Conservation (phyloP, 2,329 filamentous ascomycete genomes). For the Cordyceps farinosa region DNA sequence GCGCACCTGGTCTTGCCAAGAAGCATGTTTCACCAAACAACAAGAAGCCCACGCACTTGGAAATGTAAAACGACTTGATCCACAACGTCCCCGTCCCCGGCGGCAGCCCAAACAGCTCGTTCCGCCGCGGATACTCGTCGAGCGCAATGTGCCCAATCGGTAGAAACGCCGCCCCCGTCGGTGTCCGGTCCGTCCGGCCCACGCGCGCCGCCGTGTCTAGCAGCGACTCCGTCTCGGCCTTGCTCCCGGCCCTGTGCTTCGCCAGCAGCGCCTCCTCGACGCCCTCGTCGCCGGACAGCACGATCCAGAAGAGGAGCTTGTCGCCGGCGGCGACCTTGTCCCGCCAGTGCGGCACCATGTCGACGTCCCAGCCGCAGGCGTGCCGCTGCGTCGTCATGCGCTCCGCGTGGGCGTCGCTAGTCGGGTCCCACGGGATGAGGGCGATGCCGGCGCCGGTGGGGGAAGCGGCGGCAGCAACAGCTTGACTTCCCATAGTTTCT, state of each 20-base stretch:
- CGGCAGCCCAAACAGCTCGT: constrained; percentile 31
- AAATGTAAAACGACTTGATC: constrained; percentile 41
- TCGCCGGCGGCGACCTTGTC: constrained; percentile 32
- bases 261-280: constrained; percentile 26
- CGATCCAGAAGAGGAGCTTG: constrained; percentile 40
- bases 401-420: constrained; percentile 36
- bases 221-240: constrained; percentile 24
- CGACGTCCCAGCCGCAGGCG: constrained; percentile 42
- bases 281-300: constrained; percentile 19
- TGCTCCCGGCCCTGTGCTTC: constrained; percentile 23
- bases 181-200: constrained; percentile 27
- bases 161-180: constrained; percentile 30
- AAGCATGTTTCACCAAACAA: background rate
- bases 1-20: background rate
- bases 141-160: constrained; percentile 42
- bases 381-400: constrained; percentile 42
- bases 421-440: constrained; percentile 44
- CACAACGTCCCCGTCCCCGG: constrained; percentile 33
- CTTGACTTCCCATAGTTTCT: background rate
- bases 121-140: constrained; percentile 30
- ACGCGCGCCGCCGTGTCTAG: constrained; percentile 33
- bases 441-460: constrained; percentile 24
- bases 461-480: background rate
- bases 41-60: constrained; percentile 24
- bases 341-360: constrained; percentile 36